Base-by-base conservation (phyloP, 1,139 yeast species). In the Kurtzmaniella natalensis region DNA sequence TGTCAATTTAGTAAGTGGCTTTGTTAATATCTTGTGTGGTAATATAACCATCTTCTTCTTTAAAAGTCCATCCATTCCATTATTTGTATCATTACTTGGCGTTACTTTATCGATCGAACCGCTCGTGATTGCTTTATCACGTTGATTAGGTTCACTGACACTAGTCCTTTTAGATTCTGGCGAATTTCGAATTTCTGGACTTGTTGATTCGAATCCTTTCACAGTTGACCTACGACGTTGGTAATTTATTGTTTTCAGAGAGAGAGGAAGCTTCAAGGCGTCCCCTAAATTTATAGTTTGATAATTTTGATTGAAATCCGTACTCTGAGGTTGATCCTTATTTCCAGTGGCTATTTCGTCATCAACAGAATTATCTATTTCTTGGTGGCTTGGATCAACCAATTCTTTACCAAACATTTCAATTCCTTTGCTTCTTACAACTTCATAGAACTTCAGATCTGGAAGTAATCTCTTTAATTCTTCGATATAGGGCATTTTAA, bases 1-100 rank as follows among this genome's bases (percentile, higher is more conserved):
- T 17, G 64, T 50, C 22, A 69, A 50, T 38, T 62, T 63, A 23
- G 61, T 56, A 37, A 70, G 61, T 5, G 74, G 74, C 36, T 66
- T 65, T 37, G 57, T 58, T 20, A 70, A 52, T 5, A 70, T 64
- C 37, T 62, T 61, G 40, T 70, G 74, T 0, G 76, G 74, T 2
- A 69, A 59, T 6, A 69, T 58, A 3, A 67, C 59, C 33, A 61
- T 44, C 37, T 54, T 59, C 37, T 60, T 53, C 17, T 30, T 36
- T 18, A 25, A 23, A 36, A 19, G 7, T 33, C 18, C 5, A 36
- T 39, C 18, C 40, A 38, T 14, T 32, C 25, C 20, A 24, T 19
- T 8, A 37, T 24, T 14, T 37, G 33, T 3, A 16, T 16, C 28
- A 21, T 17, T 22, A 7, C 22, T 18, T 21, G 4, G 10, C 19